Base-by-base conservation (phyloP, 2,329 filamentous ascomycete species). In the Uncinocarpus reesii region DNA sequence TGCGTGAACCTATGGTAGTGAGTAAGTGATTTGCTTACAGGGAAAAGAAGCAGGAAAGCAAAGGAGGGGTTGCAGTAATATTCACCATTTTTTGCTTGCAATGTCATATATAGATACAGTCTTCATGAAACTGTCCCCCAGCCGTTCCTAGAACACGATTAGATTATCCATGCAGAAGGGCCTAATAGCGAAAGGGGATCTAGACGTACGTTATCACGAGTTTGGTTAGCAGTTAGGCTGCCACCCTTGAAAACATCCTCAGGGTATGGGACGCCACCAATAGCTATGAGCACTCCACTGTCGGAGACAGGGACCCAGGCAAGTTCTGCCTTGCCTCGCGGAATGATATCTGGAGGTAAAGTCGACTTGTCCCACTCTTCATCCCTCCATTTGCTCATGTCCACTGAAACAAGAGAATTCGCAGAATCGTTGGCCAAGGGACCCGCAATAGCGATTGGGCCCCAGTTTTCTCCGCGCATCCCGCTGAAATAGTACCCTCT, bases 401-500 rank as follows among this genome's bases (percentile, higher is more conserved):
- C 74, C 5, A 85, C 62, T 0, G 73, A 71, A 56, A 86, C 76
- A 24, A 87, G 64, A 1, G 66, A 76, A 48, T 76, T 60, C 1
- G 80, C 79, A 2, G 72, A 62, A 0, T 57, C 44, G 2, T 67
- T 66, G 0, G 61, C 57, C 24, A 71, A 67, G 4, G n/a, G 11
- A 1, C 50, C 45, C 5, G 58, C 45, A 7, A 59, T 57, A 48
- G 68, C 71, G 36, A 84, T 73, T 0, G 70, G 64, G 0, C 77
- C 78, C 56, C 66, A 72, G 10, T 63, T 62, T 0, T 69, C 61
- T 0, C 77, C 71, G 11, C 68, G 74, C 61, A 82, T 65, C 0
- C 83, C 83, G 0, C 79, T 77, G 54, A 86, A 84, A 56, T 86
- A 86, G 69, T 79, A 86, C 0, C 80, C 81, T 55, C 79, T 73